Evolutionary conservation across 495 filamentous ascomycete species (phyloP).

Genomic region (Aspergillus panamensis): DNA sequence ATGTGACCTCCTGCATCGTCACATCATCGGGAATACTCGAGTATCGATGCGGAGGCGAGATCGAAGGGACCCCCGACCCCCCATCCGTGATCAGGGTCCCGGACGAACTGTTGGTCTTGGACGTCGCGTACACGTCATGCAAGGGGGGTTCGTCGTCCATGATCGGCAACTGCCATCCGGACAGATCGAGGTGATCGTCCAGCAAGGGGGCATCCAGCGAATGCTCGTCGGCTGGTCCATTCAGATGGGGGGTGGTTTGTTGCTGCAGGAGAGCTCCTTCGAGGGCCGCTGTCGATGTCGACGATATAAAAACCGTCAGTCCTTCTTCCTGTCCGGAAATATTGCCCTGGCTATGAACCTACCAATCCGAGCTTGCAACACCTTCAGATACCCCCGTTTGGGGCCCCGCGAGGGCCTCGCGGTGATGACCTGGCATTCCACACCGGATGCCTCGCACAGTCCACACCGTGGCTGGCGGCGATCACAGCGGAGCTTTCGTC

Average conservation of each 20-base stretch:
- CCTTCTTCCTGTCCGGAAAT: background rate
- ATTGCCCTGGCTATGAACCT: constrained; percentile 18
- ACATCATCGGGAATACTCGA: background rate
- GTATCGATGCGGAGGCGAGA: background rate
- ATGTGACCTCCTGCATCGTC: background rate
- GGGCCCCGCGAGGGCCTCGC: constrained; percentile 43
- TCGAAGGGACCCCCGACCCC: background rate
- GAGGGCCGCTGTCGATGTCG: background rate
- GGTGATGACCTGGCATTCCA: constrained; percentile 39
- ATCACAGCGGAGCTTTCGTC: constrained; percentile 49
- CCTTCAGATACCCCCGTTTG: constrained; percentile 47
- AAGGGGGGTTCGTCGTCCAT: background rate
- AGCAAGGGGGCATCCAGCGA: background rate
- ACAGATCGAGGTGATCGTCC: background rate
- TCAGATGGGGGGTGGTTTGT: background rate
- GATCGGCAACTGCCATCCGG: background rate
- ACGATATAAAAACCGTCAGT: background rate
- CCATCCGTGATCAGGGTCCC: background rate
- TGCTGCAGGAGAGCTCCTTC: background rate
- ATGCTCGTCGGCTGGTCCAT: background rate
- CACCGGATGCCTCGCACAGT: constrained; percentile 39
- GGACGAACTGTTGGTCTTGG: background rate
- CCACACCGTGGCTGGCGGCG: constrained; percentile 42
- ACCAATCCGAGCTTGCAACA: constrained; percentile 45
- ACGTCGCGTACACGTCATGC: background rate